Conservation (phyloP, 225 moss, liverwort and hornwort genomes). For the Marchantia polymorpha region DNA sequence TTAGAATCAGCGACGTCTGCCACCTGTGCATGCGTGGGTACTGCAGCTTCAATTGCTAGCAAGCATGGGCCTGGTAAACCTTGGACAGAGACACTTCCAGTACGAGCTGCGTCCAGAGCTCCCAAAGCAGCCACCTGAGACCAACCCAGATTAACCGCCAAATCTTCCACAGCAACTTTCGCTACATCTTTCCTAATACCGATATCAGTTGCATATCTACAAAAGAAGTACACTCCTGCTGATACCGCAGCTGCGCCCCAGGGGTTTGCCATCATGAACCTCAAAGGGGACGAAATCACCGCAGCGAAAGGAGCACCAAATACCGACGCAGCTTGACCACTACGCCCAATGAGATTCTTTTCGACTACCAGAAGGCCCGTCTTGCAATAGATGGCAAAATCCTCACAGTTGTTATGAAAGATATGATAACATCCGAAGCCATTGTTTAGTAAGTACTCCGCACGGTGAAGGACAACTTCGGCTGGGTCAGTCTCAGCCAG, state of each 20-base stretch:
- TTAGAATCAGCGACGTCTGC: background rate
- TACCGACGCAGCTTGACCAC: conserved; percentile 93
- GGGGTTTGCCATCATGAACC: conserved; percentile 82
- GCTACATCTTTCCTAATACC: conserved; percentile 88
- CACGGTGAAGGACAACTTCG: conserved; percentile 74
- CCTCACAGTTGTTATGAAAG: conserved; percentile 95
- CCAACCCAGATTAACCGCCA: conserved; percentile 80
- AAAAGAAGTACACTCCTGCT: conserved; percentile 86
- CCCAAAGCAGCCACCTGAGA: conserved; percentile 35
- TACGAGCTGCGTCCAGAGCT: conserved; percentile 9
- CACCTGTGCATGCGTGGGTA: conserved; percentile 10
- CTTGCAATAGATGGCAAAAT: conserved; percentile 98
- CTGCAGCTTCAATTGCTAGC: background rate
- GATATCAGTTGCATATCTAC: conserved; percentile 88
- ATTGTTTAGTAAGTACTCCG: conserved; percentile 67
- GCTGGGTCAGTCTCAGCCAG: conserved; percentile 69
- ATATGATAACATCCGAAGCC: conserved; percentile 76
- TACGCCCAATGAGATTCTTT: conserved; percentile 75
- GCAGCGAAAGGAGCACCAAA: conserved; percentile 95
- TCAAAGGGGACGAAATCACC: conserved; percentile 77
- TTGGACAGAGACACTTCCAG: background rate
- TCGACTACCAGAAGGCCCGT: conserved; percentile 85
- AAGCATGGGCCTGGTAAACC: background rate
- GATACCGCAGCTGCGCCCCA: conserved; percentile 86
- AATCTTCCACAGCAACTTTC: conserved; percentile 84